Conservation (phyloP, 805 yeast genomes). For the Cyberlindnera misumaiensis region DNA sequence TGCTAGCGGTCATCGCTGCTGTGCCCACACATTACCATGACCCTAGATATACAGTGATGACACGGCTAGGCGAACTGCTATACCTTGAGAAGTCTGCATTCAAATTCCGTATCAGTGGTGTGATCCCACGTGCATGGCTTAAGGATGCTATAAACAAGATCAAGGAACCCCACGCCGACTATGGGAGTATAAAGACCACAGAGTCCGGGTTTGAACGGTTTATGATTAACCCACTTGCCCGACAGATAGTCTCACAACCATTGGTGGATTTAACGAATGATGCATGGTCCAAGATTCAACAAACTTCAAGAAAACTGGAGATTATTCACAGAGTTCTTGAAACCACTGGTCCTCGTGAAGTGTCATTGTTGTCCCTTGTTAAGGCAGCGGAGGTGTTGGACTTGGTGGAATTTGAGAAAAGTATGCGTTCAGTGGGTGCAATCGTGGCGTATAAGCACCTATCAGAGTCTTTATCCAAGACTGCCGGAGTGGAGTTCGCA, state of each 20-base stretch:
- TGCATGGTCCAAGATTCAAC: conserved; percentile 35
- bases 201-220: conserved; percentile 22
- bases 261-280: conserved; percentile 32
- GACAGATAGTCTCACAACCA: conserved; percentile 26
- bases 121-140: conserved; percentile 37
- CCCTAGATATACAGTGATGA: conserved; percentile 50
- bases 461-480: conserved; percentile 9
- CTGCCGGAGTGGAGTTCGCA: conserved; percentile 23
- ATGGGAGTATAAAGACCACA: conserved; percentile 27
- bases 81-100: conserved; percentile 41
- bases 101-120: conserved; percentile 46
- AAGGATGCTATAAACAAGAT: conserved; percentile 18
- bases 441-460: conserved; percentile 24
- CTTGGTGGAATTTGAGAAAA: conserved; percentile 20
- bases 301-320: conserved; percentile 36
- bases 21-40: conserved; percentile 44
- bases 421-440: conserved; percentile 14
- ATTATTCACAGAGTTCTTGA: conserved; percentile 38
- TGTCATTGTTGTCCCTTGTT: conserved; percentile 33
- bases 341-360: conserved; percentile 33
- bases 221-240: conserved; percentile 28
- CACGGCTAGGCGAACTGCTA: conserved; percentile 48
- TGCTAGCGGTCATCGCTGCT: conserved; percentile 47
- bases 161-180: conserved; percentile 12
- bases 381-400: conserved; percentile 29